These are phyloP conservation scores for Globisporangium paroecandrum DNA, from an alignment of 352 stramenopile genomes.

Conservation along the genomic window DNA sequence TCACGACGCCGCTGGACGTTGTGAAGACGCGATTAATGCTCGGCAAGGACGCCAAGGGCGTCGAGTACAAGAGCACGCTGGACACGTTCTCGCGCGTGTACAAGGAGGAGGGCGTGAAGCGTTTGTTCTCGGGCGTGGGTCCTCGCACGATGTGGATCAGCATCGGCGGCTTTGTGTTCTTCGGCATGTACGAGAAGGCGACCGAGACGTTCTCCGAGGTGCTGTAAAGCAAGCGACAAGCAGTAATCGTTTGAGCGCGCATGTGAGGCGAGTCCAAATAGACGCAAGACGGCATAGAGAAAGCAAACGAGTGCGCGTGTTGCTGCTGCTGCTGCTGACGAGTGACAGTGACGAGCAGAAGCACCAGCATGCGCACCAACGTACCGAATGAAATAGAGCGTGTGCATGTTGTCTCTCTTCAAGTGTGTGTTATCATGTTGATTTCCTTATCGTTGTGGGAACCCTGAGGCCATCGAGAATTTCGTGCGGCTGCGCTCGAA, in stretches of 20 bases:
- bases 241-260: background rate
- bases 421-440: background rate
- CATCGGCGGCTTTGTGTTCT: constrained; percentile 99
- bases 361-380: constrained; percentile 4
- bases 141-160: constrained; percentile 99
- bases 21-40: constrained; percentile 99
- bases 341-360: background rate
- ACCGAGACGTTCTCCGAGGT: constrained; percentile 65
- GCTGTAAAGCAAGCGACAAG: constrained; percentile 27
- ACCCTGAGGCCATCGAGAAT: no score
- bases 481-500: no score
- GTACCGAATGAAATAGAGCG: constrained; percentile 7
- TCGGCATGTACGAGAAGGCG: constrained; percentile 97
- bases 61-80: constrained; percentile 88
- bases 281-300: constrained; percentile 6
- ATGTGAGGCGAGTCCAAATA: background rate
- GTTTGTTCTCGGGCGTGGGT: constrained; percentile 93
- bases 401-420: background rate
- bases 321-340: background rate
- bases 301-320: background rate
- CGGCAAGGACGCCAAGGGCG: constrained; percentile 91
- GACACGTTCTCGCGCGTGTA: constrained; percentile 91
- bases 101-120: constrained; percentile 85
- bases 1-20: constrained; percentile 99
- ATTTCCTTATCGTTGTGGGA: background rate